phyloP scores from a whole-genome alignment of 306 rosid genomes.

The Glycine tomentella region DNA sequence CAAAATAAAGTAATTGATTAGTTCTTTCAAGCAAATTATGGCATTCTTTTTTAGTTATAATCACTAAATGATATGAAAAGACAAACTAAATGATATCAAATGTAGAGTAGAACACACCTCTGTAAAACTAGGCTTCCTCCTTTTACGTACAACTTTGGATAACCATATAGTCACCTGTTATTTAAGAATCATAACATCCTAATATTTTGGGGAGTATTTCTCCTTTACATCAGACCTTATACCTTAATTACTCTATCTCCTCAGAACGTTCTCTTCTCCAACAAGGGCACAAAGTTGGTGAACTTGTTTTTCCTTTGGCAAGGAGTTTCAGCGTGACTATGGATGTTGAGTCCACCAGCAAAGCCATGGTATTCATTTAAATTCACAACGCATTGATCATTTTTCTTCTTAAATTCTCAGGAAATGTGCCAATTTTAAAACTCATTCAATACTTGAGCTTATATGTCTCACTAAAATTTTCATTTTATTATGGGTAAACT shows the following conservation, averaged over 20 bases:
- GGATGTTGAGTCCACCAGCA: constrained; percentile 67
- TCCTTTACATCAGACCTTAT: not conserved
- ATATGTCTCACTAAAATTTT: not conserved
- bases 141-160: not conserved
- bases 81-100: not conserved
- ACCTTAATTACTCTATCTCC: not conserved
- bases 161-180: not conserved
- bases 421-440: not conserved
- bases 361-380: constrained; percentile 52
- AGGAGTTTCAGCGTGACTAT: constrained; percentile 68
- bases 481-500: no score
- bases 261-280: constrained; percentile 88
- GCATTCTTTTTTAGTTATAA: not conserved
- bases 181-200: not conserved
- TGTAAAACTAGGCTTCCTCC: no score
- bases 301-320: constrained; percentile 89
- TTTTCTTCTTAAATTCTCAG: constrained; percentile 30
- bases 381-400: not conserved
- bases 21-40: not conserved
- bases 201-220: not conserved
- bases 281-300: constrained; percentile 88
- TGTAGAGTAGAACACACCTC: not conserved
- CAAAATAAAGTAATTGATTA: not conserved
- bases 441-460: not conserved
- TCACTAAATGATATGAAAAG: not conserved